Percentiles rank a stretch among this genome's conserved stretches.
Conservation (phyloP, 1,284 basidiomycete genomes). For the Leccinum subfulvum region DNA sequence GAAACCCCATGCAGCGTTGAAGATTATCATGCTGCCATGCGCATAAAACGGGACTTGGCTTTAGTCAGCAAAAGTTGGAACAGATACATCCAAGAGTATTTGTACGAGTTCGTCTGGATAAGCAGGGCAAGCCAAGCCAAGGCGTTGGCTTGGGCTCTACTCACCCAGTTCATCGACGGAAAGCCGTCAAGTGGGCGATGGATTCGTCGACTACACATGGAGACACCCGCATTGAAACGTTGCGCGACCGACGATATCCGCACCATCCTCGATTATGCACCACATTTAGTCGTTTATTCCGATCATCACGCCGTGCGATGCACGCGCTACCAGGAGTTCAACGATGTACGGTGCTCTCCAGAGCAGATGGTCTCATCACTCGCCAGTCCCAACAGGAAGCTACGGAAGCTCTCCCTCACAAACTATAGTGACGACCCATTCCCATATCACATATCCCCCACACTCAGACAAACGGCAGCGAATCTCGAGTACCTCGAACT, state of each 20-base stretch:
- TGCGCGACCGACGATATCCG: conserved; percentile 64
- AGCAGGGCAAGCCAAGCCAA: conserved; percentile 56
- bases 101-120: conserved; percentile 73
- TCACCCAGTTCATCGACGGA: conserved; percentile 44
- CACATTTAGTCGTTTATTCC: conserved; percentile 56
- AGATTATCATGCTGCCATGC: conserved; percentile 48
- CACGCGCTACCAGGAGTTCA: conserved; percentile 43
- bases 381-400: conserved; percentile 48
- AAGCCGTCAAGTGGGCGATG: conserved; percentile 47
- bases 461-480: conserved; percentile 48
- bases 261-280: conserved; percentile 62
- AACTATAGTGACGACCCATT: conserved; percentile 67
- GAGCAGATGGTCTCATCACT: conserved; percentile 57
- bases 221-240: conserved; percentile 65
- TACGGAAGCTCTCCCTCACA: conserved; percentile 64
- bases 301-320: conserved; percentile 64
- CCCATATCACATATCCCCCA: conserved; percentile 53
- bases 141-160: conserved; percentile 51
- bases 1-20: conserved; percentile 37
- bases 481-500: conserved; percentile 60
- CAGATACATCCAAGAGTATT: conserved; percentile 47
- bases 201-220: conserved; percentile 65
- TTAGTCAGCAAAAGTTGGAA: conserved; percentile 59
- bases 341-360: conserved; percentile 47
- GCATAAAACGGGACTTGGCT: conserved; percentile 48